phyloP scores from a whole-genome alignment of 2,329 filamentous ascomycete species.

The Verticillium zaregamsianum region DNA sequence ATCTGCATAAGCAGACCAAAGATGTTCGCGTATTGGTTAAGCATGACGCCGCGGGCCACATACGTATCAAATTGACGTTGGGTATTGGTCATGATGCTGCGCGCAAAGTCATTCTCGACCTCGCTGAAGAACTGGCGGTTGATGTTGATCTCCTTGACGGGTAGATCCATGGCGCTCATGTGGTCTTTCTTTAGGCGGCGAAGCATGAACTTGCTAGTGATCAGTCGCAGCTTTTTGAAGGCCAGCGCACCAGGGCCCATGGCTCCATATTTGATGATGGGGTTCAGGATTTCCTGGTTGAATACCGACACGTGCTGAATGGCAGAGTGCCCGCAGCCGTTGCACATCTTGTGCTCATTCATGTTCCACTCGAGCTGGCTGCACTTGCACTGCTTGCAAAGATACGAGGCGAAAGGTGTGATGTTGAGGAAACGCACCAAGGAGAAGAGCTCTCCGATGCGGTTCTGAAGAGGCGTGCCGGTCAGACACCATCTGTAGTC shows the following conservation, averaged over 20 bases:
- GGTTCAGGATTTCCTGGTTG: constrained; percentile 92
- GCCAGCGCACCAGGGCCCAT: constrained; percentile 60
- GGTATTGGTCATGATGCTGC: constrained; percentile 91
- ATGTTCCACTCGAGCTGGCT: constrained; percentile 80
- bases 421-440: constrained; percentile 88
- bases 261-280: constrained; percentile 63
- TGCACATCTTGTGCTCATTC: constrained; percentile 67
- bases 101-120: constrained; percentile 91
- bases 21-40: constrained; percentile 98
- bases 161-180: constrained; percentile 91
- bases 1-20: constrained; percentile 99
- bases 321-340: constrained; percentile 47
- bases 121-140: constrained; percentile 96
- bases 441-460: constrained; percentile 96
- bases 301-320: constrained; percentile 59
- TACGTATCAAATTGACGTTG: constrained; percentile 92
- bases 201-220: constrained; percentile 93
- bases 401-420: constrained; percentile 84
- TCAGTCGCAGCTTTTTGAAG: constrained; percentile 75
- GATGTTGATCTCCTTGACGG: constrained; percentile 88
- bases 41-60: constrained; percentile 85
- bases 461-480: constrained; percentile 92
- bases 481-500: constrained; percentile 94
- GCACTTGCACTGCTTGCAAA: constrained; percentile 85
- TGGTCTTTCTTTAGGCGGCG: constrained; percentile 92